Evolutionary conservation across 2,329 filamentous ascomycete genomes (phyloP).

Genomic region (Beauveria pseudobassiana): DNA sequence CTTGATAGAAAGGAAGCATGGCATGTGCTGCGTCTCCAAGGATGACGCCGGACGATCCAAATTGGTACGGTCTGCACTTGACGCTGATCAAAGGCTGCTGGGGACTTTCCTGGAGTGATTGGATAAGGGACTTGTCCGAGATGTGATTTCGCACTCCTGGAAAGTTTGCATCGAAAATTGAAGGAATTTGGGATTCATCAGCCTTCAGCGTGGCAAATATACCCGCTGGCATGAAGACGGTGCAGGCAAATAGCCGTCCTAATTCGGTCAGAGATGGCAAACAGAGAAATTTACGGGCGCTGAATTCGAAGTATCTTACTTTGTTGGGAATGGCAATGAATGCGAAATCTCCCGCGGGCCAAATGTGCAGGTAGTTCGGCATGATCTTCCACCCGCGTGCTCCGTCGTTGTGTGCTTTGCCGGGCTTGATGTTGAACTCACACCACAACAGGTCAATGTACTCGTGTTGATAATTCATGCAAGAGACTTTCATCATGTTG

Average conservation of each 20-base stretch:
- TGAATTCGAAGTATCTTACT: conserved; percentile 25
- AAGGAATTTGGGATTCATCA: conserved; percentile 49
- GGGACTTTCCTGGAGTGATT: conserved; percentile 73
- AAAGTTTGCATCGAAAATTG: conserved; percentile 77
- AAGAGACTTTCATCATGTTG: conserved; percentile 90
- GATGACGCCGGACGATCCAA: conserved; percentile 67
- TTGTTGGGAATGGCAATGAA: conserved; percentile 88
- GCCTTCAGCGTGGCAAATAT: conserved; percentile 63
- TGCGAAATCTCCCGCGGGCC: conserved; percentile 91
- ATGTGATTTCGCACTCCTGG: conserved; percentile 76
- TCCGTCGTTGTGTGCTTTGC: conserved; percentile 19
- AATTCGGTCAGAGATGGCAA: conserved; percentile 9
- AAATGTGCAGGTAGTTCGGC: conserved; percentile 92
- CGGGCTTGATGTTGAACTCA: conserved; percentile 74
- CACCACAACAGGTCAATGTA: conserved; percentile 98
- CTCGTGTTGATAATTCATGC: conserved; percentile 84
- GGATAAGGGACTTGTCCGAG: conserved; percentile 54
- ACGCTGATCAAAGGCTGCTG: conserved; percentile 90
- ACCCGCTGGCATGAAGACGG: conserved; percentile 72
- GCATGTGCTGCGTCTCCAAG: conserved; percentile 92
- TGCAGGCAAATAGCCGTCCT: conserved; percentile 91
- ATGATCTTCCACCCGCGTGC: conserved; percentile 64
- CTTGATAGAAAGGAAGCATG: conserved; percentile 98
- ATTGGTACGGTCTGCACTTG: conserved; percentile 90
- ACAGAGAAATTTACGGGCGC: not conserved